Conservation (phyloP, 805 yeast species). For the Candida easanensis region DNA sequence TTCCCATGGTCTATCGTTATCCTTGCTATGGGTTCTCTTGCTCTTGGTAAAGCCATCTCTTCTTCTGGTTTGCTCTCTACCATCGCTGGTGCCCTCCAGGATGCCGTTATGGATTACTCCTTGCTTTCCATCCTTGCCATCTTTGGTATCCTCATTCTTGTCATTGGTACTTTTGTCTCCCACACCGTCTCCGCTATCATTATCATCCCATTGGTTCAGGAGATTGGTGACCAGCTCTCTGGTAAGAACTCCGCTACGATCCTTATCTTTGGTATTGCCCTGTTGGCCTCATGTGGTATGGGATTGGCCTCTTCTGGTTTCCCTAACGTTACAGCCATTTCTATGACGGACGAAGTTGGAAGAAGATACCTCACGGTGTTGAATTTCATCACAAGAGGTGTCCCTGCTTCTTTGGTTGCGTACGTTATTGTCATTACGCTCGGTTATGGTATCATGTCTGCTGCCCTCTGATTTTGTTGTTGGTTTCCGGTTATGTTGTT, state of each 20-base stretch:
- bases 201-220: conserved; percentile 83
- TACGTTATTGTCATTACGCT: conserved; percentile 69
- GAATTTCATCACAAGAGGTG: conserved; percentile 86
- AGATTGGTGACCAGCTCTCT: conserved; percentile 71
- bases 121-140: conserved; percentile 71
- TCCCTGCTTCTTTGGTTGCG: conserved; percentile 78
- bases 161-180: conserved; percentile 91
- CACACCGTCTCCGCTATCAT: conserved; percentile 97
- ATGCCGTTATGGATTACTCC: conserved; percentile 55
- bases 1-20: conserved; percentile 96
- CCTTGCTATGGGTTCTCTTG: conserved; percentile 96
- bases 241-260: conserved; percentile 66
- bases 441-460: conserved; percentile 73
- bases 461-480: too few species aligned
- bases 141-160: conserved; percentile 79
- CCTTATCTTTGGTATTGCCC: conserved; percentile 43
- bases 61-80: conserved; percentile 84
- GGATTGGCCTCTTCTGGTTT: conserved; percentile 96
- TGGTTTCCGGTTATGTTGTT: too few species aligned
- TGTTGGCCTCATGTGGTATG: conserved; percentile 92
- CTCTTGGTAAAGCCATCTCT: conserved; percentile 90
- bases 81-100: conserved; percentile 69
- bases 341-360: conserved; percentile 91
- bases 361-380: conserved; percentile 77
- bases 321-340: conserved; percentile 97